Evolutionary conservation across 2,329 filamentous ascomycete species (phyloP).

Genomic region (Polychaeton citri): DNA sequence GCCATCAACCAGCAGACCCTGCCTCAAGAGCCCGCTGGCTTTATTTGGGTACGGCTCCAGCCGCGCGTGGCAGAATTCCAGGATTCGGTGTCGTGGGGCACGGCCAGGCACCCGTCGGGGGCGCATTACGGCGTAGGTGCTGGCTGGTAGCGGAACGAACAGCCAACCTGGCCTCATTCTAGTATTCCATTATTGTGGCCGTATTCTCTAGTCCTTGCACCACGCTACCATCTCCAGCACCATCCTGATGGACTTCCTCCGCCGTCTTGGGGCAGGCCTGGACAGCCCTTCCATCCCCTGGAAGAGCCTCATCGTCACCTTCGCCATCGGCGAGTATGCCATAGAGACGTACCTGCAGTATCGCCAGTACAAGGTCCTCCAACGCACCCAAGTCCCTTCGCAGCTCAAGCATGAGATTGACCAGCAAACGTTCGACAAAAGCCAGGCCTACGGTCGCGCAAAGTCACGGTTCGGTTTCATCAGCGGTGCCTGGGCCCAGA

Average conservation of each 20-base stretch:
- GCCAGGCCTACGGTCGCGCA: conserved; percentile 75
- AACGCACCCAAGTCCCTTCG: conserved; percentile 67
- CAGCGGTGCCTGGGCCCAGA: conserved; percentile 67
- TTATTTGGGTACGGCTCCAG: no score
- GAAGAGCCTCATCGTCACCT: conserved; percentile 92
- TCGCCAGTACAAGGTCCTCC: conserved; percentile 79
- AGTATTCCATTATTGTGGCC: no score
- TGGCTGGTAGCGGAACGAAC: no score
- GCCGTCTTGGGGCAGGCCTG: conserved; percentile 68
- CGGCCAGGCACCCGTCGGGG: no score
- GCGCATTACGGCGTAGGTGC: no score
- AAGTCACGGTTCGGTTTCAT: conserved; percentile 84
- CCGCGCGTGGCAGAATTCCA: no score
- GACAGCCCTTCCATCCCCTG: conserved; percentile 91
- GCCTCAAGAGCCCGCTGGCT: no score
- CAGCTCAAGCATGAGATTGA: conserved; percentile 81
- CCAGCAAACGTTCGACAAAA: conserved; percentile 80
- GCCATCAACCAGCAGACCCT: no score
- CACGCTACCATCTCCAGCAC: no score
- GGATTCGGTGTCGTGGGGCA: no score
- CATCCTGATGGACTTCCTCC: conserved; percentile 24
- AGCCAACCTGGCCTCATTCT: no score
- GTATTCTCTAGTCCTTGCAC: no score
- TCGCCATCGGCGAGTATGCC: conserved; percentile 80
- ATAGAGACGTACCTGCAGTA: conserved; percentile 82